These are phyloP conservation scores for Phyllosticta citribraziliensis DNA, from an alignment of 2,329 filamentous ascomycete genomes.

Conservation along the genomic window DNA sequence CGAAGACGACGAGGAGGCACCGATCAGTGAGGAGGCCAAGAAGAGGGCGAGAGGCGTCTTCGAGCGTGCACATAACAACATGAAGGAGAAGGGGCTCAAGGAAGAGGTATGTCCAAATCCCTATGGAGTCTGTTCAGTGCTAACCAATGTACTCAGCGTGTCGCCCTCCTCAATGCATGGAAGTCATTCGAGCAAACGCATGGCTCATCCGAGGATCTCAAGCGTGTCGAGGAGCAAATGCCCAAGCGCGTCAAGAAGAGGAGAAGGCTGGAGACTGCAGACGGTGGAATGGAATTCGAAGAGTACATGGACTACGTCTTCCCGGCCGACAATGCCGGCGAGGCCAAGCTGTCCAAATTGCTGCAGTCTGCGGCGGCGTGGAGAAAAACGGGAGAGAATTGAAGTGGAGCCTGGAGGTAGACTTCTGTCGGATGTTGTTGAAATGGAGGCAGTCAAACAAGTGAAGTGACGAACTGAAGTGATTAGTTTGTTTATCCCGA, in stretches of 20 bases:
- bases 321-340: slow-evolving; percentile 84
- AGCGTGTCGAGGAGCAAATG: slow-evolving; percentile 86
- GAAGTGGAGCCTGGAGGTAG: neutral
- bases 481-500: too few species aligned
- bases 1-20: slow-evolving; percentile 50
- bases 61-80: slow-evolving; percentile 70
- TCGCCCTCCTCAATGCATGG: slow-evolving; percentile 85
- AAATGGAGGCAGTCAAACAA: too few species aligned
- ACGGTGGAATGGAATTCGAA: slow-evolving; percentile 55
- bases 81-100: slow-evolving; percentile 85
- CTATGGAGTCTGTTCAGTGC: slow-evolving; percentile 7
- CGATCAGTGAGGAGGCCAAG: slow-evolving; percentile 76
- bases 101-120: slow-evolving; percentile 52
- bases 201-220: slow-evolving; percentile 63
- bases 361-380: slow-evolving; percentile 79
- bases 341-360: slow-evolving; percentile 72
- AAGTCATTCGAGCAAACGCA: slow-evolving; percentile 83
- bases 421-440: too few species aligned
- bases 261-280: slow-evolving; percentile 79
- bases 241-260: slow-evolving; percentile 86
- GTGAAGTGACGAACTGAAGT: too few species aligned
- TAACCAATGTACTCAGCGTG: slow-evolving; percentile 52
- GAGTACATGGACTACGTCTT: slow-evolving; percentile 98
- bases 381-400: slow-evolving; percentile 53
- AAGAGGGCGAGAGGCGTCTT: slow-evolving; percentile 73